Base-by-base conservation (phyloP, 1,139 yeast genomes). In the Candida buenavistaensis region DNA sequence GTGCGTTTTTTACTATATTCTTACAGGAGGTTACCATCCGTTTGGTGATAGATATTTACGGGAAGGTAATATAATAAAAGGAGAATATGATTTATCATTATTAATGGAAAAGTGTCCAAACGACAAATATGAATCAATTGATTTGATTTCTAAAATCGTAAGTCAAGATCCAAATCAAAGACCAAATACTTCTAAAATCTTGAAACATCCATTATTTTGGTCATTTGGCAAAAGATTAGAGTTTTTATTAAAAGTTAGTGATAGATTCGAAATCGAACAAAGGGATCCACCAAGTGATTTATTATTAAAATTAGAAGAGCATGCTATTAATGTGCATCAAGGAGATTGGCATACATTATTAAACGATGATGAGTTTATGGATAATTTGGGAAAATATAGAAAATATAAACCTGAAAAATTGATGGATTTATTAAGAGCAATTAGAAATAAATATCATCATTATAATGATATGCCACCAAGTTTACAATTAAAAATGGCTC, bases 141-240 rank as follows among this genome's bases (percentile, higher is more conserved):
- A 89, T 59, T 65, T 92, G 49, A 80, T 92, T 14, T 51, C 73
- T 2, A 64, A 70, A 28, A 89, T 94, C 96, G 79, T 94, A 28
- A 54, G 72, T 8, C 68, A 65, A 21, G 76, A 86, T 49, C 95
- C 97, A 2, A 59, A 61, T 17, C 46, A 54, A n/a, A 73, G 99
- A 41, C 96, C 96, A 2, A 80, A 76, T 41, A 89, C 95, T 2
- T 53, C 60, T 2, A 62, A 60, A 17, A 81, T 92, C 1, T 59
- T 92, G 53, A 75, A 68, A 44, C 98, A 94, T 63, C 98, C 98
- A 6, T 75, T 79, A 41, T 92, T 92, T 55, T 92, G 99, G 98
- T 49, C 75, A 4, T 61, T 65, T n/a, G 76, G 78, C 30, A 83
- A 79, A 54, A 83, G 86, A 50, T 67, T 92, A 32, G 95, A 88